phyloP scores from a whole-genome alignment of 352 stramenopile species.

The Phytopythium helicoides region DNA sequence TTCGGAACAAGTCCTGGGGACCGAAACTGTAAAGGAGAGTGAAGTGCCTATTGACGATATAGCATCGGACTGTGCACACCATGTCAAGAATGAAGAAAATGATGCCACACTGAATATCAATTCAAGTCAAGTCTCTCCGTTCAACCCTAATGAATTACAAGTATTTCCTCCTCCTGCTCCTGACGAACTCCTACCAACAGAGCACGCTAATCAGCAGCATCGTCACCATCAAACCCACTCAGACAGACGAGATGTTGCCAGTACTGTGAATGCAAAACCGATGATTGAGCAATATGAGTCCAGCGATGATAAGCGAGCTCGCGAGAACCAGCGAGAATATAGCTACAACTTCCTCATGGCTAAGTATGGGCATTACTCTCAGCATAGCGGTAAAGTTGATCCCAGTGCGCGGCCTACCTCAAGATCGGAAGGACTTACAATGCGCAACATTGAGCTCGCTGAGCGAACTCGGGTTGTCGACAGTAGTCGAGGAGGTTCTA shows the following conservation, averaged over 20 bases:
- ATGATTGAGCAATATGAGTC: neutral
- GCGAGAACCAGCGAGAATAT: slow-evolving; percentile 55
- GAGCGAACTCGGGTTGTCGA: slow-evolving; percentile 24
- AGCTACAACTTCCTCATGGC: slow-evolving; percentile 75
- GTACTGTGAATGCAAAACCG: neutral
- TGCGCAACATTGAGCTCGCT: slow-evolving; percentile 32
- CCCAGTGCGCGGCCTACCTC: slow-evolving; percentile 4
- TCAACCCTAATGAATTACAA: too few relatives aligned
- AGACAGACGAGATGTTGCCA: slow-evolving; percentile 2
- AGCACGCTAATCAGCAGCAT: too few relatives aligned
- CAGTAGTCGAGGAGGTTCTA: neutral
- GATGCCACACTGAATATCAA: too few relatives aligned
- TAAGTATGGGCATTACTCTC: slow-evolving; percentile 73
- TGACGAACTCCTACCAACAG: too few relatives aligned
- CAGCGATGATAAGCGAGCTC: slow-evolving; percentile 15
- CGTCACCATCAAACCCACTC: neutral
- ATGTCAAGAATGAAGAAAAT: neutral
- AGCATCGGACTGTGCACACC: neutral
- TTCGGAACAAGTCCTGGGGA: slow-evolving; percentile 15
- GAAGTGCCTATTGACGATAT: neutral
- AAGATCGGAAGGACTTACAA: slow-evolving; percentile 24
- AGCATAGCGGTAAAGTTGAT: slow-evolving; percentile 62
- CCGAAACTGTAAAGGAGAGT: neutral
- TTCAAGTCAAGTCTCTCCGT: too few relatives aligned
- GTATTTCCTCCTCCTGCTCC: too few relatives aligned